Conservation (phyloP, 2,329 filamentous ascomycete genomes). For the Daldinia eschscholtzii region DNA sequence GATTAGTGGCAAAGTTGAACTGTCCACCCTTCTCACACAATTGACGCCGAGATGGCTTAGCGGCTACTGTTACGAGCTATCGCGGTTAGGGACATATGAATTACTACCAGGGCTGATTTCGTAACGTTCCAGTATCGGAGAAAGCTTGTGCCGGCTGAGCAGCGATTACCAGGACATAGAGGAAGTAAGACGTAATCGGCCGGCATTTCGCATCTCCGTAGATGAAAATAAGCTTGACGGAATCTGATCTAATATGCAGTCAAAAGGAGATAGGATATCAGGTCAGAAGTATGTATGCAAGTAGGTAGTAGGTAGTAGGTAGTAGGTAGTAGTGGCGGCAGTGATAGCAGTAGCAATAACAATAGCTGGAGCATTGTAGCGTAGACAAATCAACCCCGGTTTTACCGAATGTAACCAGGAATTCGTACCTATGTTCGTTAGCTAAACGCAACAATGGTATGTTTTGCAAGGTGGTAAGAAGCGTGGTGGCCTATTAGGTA, state of each 20-base stretch:
- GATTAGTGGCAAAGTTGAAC: conserved; percentile 6
- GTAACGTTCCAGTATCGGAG: conserved; percentile 11
- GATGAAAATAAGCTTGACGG: conserved; percentile 31
- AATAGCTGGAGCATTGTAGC: conserved; percentile 18
- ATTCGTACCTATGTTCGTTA: conserved; percentile 1
- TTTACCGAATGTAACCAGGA: conserved; percentile 39
- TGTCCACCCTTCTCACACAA: neutral
- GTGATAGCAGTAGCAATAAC: conserved; percentile 3
- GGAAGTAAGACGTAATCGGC: conserved; percentile 20
- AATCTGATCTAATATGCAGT: conserved; percentile 22
- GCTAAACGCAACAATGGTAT: conserved; percentile 10
- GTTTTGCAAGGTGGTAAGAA: conserved; percentile 38
- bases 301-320: conserved; percentile 13
- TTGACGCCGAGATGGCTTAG: conserved; percentile 10
- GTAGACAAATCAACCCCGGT: conserved; percentile 24
- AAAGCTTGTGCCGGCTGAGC: conserved; percentile 11
- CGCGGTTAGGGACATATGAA: neutral
- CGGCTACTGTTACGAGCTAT: neutral
- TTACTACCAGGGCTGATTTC: conserved; percentile 14
- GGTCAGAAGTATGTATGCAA: neutral
- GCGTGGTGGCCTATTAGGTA: conserved; percentile 34
- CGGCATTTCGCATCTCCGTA: conserved; percentile 15
- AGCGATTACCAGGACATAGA: conserved; percentile 6
- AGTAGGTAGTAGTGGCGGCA: neutral
- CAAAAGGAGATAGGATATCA: conserved; percentile 13